Conservation (phyloP, 768 basidiomycete genomes). For the Podaxis rugospora region DNA sequence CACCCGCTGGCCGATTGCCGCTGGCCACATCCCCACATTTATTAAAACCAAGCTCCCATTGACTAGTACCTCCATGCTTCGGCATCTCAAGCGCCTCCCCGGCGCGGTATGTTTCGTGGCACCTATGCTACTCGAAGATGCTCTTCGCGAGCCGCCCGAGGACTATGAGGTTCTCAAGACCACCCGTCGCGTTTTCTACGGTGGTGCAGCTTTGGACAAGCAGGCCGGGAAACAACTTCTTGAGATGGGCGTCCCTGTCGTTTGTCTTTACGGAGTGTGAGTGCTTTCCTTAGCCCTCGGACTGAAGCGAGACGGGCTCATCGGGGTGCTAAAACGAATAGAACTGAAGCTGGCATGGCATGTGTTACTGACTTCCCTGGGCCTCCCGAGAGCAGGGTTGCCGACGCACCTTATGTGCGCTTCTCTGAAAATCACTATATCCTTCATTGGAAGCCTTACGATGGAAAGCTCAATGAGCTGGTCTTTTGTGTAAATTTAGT, state of each 20-base stretch:
- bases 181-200: constrained; percentile 10
- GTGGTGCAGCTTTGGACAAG: constrained; percentile 14
- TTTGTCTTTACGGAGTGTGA: constrained; percentile 11
- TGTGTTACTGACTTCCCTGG: constrained; percentile 1
- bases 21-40: constrained; percentile 9
- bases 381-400: background rate
- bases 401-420: constrained; percentile 12
- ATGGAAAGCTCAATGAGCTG: constrained; percentile 12
- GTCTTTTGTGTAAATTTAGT: constrained; percentile 17
- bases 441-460: constrained; percentile 6
- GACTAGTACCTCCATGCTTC: constrained; percentile 11
- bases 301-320: background rate
- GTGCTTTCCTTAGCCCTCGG: background rate
- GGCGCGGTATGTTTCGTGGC: constrained; percentile 10
- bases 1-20: constrained; percentile 12
- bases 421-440: constrained; percentile 9
- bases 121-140: constrained; percentile 18
- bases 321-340: background rate
- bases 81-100: constrained; percentile 13
- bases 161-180: constrained; percentile 9
- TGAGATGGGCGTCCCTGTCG: constrained; percentile 6
- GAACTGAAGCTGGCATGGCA: constrained; percentile 17
- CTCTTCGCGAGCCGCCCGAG: constrained; percentile 8
- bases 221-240: constrained; percentile 11
- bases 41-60: constrained; percentile 12